Percentiles rank a stretch among this genome's conserved stretches.
Evolutionary conservation across 1,139 yeast species (phyloP).

Genomic region (Protomyces gravidus): DNA sequence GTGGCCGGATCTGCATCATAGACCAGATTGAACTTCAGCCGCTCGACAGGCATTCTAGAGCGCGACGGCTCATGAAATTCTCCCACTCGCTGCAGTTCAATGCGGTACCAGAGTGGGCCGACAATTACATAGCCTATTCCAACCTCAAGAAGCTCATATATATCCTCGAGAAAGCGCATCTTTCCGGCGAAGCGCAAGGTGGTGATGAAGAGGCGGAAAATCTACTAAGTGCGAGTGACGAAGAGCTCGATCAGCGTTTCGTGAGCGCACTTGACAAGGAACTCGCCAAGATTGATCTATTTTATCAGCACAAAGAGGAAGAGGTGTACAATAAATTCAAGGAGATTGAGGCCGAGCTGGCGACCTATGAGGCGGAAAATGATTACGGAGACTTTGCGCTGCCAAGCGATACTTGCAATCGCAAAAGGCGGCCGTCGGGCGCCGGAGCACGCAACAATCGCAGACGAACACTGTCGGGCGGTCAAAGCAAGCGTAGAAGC

Average conservation of each 20-base stretch:
- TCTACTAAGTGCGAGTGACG: conserved; percentile 40
- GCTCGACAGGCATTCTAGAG: background rate
- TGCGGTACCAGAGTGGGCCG: conserved; percentile 78
- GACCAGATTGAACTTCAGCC: background rate
- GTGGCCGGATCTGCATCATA: background rate
- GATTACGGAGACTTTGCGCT: conserved; percentile 15
- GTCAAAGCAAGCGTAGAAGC: conserved; percentile 33
- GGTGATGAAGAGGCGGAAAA: conserved; percentile 42
- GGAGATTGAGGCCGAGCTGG: conserved; percentile 46
- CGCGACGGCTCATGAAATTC: conserved; percentile 54
- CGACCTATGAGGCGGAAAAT: conserved; percentile 37
- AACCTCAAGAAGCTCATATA: conserved; percentile 56
- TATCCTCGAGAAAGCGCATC: conserved; percentile 44
- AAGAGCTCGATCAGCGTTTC: conserved; percentile 53
- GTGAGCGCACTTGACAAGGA: conserved; percentile 53
- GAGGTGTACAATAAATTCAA: conserved; percentile 50
- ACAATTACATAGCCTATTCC: conserved; percentile 50
- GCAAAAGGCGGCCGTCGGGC: conserved; percentile 6
- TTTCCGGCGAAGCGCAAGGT: conserved; percentile 31
- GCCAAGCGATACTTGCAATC: background rate
- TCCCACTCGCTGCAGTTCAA: conserved; percentile 69
- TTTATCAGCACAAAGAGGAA: conserved; percentile 50
- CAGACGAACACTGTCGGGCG: background rate
- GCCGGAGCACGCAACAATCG: background rate
- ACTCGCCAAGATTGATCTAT: conserved; percentile 53